A percentile compares a stretch with the other conserved stretches of the same genome.
Conservation (phyloP, 2,329 filamentous ascomycete genomes). For the Colletotrichum navitas region DNA sequence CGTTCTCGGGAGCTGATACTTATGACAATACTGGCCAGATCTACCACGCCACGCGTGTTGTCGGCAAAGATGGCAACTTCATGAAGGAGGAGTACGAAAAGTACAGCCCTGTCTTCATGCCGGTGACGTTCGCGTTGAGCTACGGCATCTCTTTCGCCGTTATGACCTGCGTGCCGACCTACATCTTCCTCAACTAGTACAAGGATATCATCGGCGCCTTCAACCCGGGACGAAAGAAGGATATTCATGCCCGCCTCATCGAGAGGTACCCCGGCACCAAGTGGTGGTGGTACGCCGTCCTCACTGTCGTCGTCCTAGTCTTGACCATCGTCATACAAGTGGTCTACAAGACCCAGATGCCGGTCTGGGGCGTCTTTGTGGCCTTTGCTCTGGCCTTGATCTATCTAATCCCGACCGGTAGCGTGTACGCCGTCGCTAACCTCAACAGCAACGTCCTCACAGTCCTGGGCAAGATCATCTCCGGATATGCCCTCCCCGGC, state of each 20-base stretch:
- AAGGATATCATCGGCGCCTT: conserved; percentile 53
- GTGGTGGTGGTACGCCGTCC: conserved; percentile 55
- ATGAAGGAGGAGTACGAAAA: conserved; percentile 61
- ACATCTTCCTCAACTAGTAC: conserved; percentile 56
- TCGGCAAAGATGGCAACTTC: conserved; percentile 56
- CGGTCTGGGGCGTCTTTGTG: conserved; percentile 67
- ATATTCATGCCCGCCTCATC: conserved; percentile 52
- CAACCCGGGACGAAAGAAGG: conserved; percentile 34
- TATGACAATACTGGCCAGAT: conserved; percentile 62
- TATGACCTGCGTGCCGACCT: conserved; percentile 53
- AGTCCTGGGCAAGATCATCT: conserved; percentile 35
- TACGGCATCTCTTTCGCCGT: conserved; percentile 54
- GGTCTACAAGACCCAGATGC: conserved; percentile 67
- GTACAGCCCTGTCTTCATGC: conserved; percentile 58
- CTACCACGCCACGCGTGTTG: conserved; percentile 65
- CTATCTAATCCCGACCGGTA: conserved; percentile 65
- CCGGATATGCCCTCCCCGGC: conserved; percentile 65
- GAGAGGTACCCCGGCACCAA: conserved; percentile 48
- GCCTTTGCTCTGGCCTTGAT: conserved; percentile 57
- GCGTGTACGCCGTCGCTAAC: conserved; percentile 59
- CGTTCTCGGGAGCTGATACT: conserved; percentile 65
- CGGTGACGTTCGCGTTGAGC: conserved; percentile 51
- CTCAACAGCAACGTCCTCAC: conserved; percentile 59
- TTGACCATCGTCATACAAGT: conserved; percentile 54
- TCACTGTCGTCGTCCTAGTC: conserved; percentile 50